Evolutionary conservation across 495 filamentous ascomycete genomes (phyloP), one percentile per base, ranked within the genome.

Genomic region (Annulohypoxylon bovei): DNA sequence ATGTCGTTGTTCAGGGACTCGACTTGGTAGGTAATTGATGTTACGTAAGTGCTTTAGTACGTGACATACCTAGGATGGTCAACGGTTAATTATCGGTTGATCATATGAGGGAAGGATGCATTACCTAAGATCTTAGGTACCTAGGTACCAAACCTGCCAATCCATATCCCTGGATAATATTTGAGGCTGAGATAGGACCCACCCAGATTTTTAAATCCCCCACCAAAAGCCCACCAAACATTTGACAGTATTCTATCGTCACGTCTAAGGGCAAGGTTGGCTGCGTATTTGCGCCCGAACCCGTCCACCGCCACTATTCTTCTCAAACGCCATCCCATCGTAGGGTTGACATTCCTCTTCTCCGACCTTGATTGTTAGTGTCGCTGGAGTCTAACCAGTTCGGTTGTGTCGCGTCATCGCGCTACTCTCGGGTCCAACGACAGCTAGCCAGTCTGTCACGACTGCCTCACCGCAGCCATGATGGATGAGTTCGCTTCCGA

Each of bases 401-500:
- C 12, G 44, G 65, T 57, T 49, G 46, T 23, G 40, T 62, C 33
- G 50, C 44, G 28, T 53, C 25, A 37, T 54, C 55, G 56, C 32
- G 32, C 27, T 58, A 32, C 61, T 27, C 54, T 33, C 49, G 8
- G 20, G 7, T 14, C 56, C 32, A 46, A 46, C 33, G 22, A 62
- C 16, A 60, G 28, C 27, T 49, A 20, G n/a, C 25, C 46, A 47
- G 49, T 50, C 49, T 53, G 35, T 47, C 56, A 52, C 59, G 35
- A 57, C 52, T 63, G 30, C 47, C 39, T 40, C 50, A 37, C 6
- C 35, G 27, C 53, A 42, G 49, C 65, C 39, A 76, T 75, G 70
- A 88, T 99, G 95, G 95, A 98, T 77, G 95, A 98, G 79, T 98
- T 94, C 79, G 94, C 91, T 67, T 97, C 94, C 74, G 95, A 99